Evolutionary conservation across 306 rosid species (phyloP).

Genomic region (Dalbergia cultrata): DNA sequence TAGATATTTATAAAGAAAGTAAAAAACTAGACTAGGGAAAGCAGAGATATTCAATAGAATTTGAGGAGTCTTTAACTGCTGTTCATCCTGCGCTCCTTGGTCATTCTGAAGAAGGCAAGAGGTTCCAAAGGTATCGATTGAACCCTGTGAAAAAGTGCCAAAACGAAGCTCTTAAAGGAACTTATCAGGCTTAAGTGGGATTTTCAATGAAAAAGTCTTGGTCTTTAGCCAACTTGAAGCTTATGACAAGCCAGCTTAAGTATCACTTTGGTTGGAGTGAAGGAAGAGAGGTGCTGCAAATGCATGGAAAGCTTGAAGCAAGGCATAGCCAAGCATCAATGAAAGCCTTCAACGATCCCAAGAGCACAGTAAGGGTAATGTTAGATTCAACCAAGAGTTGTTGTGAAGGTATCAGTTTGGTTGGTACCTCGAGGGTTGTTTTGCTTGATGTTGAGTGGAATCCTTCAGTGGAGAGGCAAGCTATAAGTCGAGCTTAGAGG

Average conservation of each 20-base stretch:
- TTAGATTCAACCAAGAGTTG: slow-evolving; percentile 71
- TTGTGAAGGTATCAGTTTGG: slow-evolving; percentile 70
- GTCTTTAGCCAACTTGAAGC: slow-evolving; percentile 66
- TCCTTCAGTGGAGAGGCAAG: slow-evolving; percentile 78
- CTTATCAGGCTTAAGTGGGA: slow-evolving; percentile 56
- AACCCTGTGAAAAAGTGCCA: slow-evolving; percentile 60
- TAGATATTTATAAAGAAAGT: slow-evolving; percentile 16
- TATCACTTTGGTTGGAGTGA: slow-evolving; percentile 57
- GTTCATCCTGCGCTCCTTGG: slow-evolving; percentile 66
- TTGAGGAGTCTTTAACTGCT: slow-evolving; percentile 53
- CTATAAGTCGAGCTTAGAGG: slow-evolving; percentile 70
- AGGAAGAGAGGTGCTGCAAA: slow-evolving; percentile 57
- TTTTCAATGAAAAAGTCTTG: slow-evolving; percentile 66
- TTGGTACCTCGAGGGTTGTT: slow-evolving; percentile 84
- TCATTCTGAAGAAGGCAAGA: background rate
- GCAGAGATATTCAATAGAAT: slow-evolving; percentile 36
- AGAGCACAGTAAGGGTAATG: slow-evolving; percentile 57
- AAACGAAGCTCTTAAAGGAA: slow-evolving; percentile 57
- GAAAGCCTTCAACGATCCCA: slow-evolving; percentile 60
- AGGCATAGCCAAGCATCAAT: slow-evolving; percentile 62
- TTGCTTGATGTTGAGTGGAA: slow-evolving; percentile 76
- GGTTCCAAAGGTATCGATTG: slow-evolving; percentile 15
- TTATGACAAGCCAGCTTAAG: slow-evolving; percentile 50
- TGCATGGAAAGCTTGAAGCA: slow-evolving; percentile 55
- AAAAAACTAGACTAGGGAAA: background rate